Base-by-base conservation (phyloP, 805 yeast species). In the Pichia gijzeniarum region DNA sequence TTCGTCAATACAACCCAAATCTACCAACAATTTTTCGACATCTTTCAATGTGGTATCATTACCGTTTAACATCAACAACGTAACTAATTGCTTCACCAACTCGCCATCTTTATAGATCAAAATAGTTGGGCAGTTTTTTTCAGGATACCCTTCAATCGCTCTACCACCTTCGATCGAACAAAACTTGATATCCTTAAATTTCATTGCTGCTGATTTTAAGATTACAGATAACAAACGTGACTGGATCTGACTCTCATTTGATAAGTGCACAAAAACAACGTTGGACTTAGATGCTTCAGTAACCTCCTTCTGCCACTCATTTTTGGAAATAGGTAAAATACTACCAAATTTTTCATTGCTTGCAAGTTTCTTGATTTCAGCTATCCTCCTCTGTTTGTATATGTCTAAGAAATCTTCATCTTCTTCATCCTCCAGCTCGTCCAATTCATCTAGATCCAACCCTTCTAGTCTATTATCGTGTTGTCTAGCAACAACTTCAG, bases 61-160 rank as follows among this genome's bases (percentile, higher is more conserved):
- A 3, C 99, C 99, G 9, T 95, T 96, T 38, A 93, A 60, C 55
- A 82, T 79, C 4, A 84, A 74, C 57, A 91, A 70, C 0, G 98
- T 91, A 10, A 93, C 77, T 56, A 70, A 77, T 60, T 93, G 97
- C 60, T 82, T 84, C 20, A 82, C 68, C 8, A 95, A 90, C 51
- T 86, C 80, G 25, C 82, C 83, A 45, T 87, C 77, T 57, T 77
- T 76, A 63, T 93, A 93, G 1, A 93, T 76, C 41, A 93, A 72
- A 7, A 93, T 68, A 0, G 99, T 93, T 2, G 99, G 99, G 56
- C 95, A 85, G 68, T 87, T 90, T 28, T 74, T 62, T 21, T 86
- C 91, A 2, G 99, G 97, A 62, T 90, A 93, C 59, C 82, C 81
- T 58, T 91, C 98, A 52, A 90, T 84, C 43, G 97, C 95, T 63